Evolutionary conservation across 2,329 filamentous ascomycete genomes (phyloP).

Genomic region (Teratosphaeria pseudoeucalypti): DNA sequence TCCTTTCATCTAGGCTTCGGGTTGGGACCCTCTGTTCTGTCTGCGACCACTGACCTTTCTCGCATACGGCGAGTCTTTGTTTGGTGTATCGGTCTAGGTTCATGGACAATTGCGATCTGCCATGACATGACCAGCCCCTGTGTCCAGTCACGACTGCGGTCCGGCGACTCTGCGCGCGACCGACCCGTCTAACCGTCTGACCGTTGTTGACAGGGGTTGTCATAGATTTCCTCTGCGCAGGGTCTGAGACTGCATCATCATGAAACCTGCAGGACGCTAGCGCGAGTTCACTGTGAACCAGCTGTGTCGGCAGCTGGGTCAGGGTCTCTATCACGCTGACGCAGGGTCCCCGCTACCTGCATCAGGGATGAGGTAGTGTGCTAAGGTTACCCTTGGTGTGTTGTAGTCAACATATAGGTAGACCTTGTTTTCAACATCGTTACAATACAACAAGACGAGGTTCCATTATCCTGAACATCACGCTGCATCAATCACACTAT

Average conservation of each 20-base stretch:
- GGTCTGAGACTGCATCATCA: not conserved
- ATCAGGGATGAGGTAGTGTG: not conserved
- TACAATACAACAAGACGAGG: not conserved
- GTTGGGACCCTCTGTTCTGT: not conserved
- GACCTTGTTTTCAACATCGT: not conserved
- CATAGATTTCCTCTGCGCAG: not conserved
- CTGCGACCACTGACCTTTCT: not conserved
- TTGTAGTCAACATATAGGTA: not conserved
- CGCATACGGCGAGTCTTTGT: not conserved
- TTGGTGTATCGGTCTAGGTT: not conserved
- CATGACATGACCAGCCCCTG: not conserved
- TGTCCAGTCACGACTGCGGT: not conserved
- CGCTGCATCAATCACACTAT: too few species aligned
- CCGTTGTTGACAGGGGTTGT: not conserved
- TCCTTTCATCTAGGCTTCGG: not conserved
- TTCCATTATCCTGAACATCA: too few species aligned
- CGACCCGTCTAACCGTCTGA: not conserved
- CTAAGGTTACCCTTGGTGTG: not conserved
- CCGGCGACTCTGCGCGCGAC: too few species aligned
- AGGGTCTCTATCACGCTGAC: not conserved
- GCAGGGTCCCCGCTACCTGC: constrained; percentile 3
- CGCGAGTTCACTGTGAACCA: not conserved
- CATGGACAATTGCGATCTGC: not conserved
- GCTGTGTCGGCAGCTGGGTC: not conserved
- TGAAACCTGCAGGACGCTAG: not conserved